These are phyloP conservation scores for Ophiostoma sp. DNA, from an alignment of 2,329 filamentous ascomycete genomes.

Conservation along the genomic window DNA sequence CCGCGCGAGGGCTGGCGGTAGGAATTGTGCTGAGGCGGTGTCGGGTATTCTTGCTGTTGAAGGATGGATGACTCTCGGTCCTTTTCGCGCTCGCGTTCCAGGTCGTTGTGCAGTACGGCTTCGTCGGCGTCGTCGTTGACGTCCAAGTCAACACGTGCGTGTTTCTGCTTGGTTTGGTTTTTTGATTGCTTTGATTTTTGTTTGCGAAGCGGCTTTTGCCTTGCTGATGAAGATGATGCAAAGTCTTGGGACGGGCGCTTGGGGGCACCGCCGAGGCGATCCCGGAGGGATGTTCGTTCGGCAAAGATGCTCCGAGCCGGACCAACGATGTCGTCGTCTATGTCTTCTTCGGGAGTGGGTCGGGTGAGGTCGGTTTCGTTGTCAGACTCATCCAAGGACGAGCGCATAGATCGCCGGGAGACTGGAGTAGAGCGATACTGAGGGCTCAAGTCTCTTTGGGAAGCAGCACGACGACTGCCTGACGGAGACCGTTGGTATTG, in stretches of 20 bases:
- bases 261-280: conserved; percentile 21
- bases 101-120: background rate
- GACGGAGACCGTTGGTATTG: conserved; percentile 23
- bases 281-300: conserved; percentile 21
- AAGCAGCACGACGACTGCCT: conserved; percentile 31
- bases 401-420: conserved; percentile 35
- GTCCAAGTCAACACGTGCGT: conserved; percentile 4
- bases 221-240: conserved; percentile 5
- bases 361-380: conserved; percentile 37
- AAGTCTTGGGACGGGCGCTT: conserved; percentile 18
- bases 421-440: conserved; percentile 37
- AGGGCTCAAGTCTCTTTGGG: conserved; percentile 33
- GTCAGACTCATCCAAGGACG: conserved; percentile 37
- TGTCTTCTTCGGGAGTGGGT: conserved; percentile 34
- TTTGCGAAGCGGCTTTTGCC: background rate
- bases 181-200: conserved; percentile 7
- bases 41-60: background rate
- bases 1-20: conserved; percentile 16
- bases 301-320: conserved; percentile 19
- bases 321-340: conserved; percentile 29
- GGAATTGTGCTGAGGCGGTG: conserved; percentile 13
- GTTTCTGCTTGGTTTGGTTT: background rate
- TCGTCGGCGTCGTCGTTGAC: background rate
- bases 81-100: conserved; percentile 4
- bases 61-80: conserved; percentile 2